Base-by-base conservation (phyloP, 257 asterid species). In the Salvia miltiorrhiza region DNA sequence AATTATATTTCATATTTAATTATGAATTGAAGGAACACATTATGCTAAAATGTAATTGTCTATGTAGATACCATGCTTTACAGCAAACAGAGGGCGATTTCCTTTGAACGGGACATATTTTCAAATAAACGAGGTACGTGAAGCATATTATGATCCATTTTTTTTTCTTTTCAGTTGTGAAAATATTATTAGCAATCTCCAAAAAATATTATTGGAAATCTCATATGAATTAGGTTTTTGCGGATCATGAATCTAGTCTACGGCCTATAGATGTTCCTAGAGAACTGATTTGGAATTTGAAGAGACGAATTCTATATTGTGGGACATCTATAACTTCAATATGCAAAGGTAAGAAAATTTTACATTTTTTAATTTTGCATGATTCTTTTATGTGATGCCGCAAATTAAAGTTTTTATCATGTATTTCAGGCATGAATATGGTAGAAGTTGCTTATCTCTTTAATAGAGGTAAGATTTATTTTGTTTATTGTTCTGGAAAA, bases 21-120 rank as follows among this genome's bases (percentile, higher is more conserved):
- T 5, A 10, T 21, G 9, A 21, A 9, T 20, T 23, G 16, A 23
- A 9, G 9, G 21, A 19, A 19, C 3, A 49, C 1, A 9, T 3
- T 26, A 11, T 49, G 21, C 10, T 5, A 57, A 54, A 17, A 33
- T 23, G 24, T 6, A 26, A 33, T 7, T 33, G 7, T 48, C 26
- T 56, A 23, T 39, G 54, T 74, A 90, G 97, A 80, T 88, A 41
- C 96, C 96, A 14, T 79, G 88, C 41, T 71, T 86, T 41, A 87
- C 95, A 2, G 93, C 95, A 28, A 82, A 65, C 14, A 66, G 75
- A 58, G 95, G 95, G 53, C 23, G 77, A 12, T 91, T 91, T 70
- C 95, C 96, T n/a, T 82, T 88, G 0, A 87, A 84, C 2, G 97
- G 95, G 50, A 90, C 97, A 7, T 90, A 88, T 56, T 90, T 88